These are phyloP conservation scores for Wallacemonas rigidus DNA, from an alignment of 208 protist genomes.

Conservation along the genomic window DNA sequence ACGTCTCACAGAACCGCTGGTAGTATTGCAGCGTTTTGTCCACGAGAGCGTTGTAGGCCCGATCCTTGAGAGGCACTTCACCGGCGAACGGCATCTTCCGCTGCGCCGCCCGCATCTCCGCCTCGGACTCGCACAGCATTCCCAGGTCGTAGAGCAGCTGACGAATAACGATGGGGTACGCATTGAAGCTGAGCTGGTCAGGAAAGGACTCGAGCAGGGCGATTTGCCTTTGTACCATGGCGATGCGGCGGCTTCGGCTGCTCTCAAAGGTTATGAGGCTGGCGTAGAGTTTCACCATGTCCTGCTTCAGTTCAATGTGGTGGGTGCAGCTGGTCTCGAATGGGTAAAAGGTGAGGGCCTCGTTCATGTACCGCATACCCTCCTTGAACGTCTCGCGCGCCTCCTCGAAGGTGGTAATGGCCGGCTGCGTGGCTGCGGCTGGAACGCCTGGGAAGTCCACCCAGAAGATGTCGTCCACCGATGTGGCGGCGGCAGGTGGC, in stretches of 20 bases:
- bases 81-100: slow-evolving; percentile 27
- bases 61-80: slow-evolving; percentile 71
- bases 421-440: slow-evolving; percentile 27
- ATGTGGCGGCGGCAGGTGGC: background rate
- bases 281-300: slow-evolving; percentile 69
- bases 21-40: slow-evolving; percentile 54
- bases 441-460: slow-evolving; percentile 70
- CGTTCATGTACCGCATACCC: slow-evolving; percentile 62
- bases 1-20: slow-evolving; percentile 81
- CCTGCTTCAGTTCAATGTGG: slow-evolving; percentile 77
- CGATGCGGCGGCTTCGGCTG: slow-evolving; percentile 55
- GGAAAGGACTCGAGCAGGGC: slow-evolving; percentile 71
- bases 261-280: slow-evolving; percentile 68
- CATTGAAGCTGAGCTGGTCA: slow-evolving; percentile 84
- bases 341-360: slow-evolving; percentile 73
- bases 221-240: slow-evolving; percentile 76
- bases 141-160: slow-evolving; percentile 89
- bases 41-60: slow-evolving; percentile 69
- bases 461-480: slow-evolving; percentile 42
- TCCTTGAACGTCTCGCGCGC: slow-evolving; percentile 79
- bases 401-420: slow-evolving; percentile 66
- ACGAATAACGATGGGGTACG: slow-evolving; percentile 78
- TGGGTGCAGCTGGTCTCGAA: slow-evolving; percentile 86
- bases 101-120: slow-evolving; percentile 72
- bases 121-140: slow-evolving; percentile 64